Percentiles rank a stretch among this genome's conserved stretches.
These are phyloP conservation scores for Epichloe gansuensis DNA, from an alignment of 2,329 filamentous ascomycete genomes.

Conservation along the genomic window DNA sequence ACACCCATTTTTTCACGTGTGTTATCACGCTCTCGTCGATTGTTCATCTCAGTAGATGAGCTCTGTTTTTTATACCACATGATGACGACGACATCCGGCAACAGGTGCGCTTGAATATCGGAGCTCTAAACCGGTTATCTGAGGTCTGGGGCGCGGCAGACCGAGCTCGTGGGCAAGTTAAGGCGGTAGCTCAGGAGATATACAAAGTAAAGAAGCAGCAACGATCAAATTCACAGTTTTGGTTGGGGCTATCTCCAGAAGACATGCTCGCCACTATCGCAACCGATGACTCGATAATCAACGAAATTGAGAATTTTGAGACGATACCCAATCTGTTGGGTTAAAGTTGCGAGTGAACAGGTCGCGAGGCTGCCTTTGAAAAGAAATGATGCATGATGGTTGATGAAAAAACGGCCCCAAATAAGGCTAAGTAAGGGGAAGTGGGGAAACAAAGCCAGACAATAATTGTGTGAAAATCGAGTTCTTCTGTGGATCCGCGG, in stretches of 20 bases:
- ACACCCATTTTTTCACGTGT: conserved; percentile 77
- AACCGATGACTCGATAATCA: conserved; percentile 46
- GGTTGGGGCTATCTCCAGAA: conserved; percentile 41
- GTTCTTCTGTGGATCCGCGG: too few relatives aligned
- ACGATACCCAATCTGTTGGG: conserved; percentile 11
- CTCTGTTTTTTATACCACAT: conserved; percentile 43
- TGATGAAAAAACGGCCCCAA: too few relatives aligned
- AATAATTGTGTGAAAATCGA: too few relatives aligned
- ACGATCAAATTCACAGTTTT: conserved; percentile 39
- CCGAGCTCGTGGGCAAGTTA: conserved; percentile 59
- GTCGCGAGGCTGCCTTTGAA: not conserved
- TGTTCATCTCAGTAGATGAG: conserved; percentile 72
- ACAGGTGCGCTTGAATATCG: conserved; percentile 66
- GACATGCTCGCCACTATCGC: conserved; percentile 42
- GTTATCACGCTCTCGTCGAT: conserved; percentile 67
- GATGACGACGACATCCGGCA: conserved; percentile 58
- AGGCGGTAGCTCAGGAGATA: conserved; percentile 67
- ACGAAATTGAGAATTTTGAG: conserved; percentile 35
- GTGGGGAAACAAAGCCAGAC: too few relatives aligned
- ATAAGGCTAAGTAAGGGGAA: too few relatives aligned
- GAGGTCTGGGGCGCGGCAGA: conserved; percentile 61
- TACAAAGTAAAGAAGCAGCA: conserved; percentile 45
- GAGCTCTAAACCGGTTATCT: conserved; percentile 56
- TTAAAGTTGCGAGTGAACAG: not conserved
- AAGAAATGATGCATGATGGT: not conserved